phyloP scores from a whole-genome alignment of 2,329 filamentous ascomycete species.

The Shiraia sp. region DNA sequence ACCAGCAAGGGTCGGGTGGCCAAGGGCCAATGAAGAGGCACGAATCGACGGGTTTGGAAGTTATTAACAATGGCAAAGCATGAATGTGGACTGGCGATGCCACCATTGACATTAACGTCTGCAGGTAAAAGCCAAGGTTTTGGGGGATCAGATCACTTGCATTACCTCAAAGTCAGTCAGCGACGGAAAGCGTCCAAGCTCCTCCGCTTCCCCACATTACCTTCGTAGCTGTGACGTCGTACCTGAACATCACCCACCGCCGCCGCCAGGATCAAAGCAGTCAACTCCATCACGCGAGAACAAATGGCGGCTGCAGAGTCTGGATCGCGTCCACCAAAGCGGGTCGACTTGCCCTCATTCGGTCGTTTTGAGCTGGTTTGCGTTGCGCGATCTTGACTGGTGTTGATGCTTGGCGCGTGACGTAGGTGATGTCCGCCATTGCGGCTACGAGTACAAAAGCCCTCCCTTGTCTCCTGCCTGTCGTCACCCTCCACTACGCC shows the following conservation, averaged over 20 bases:
- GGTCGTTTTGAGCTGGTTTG: conserved; percentile 15
- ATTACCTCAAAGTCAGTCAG: no score
- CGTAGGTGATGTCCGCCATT: conserved; percentile 33
- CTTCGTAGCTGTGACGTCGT: conserved; percentile 4
- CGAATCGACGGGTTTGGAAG: no score
- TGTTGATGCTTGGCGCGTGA: no score
- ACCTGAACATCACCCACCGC: conserved; percentile 8
- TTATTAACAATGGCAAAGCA: no score
- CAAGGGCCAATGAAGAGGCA: no score
- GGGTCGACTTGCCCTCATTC: not conserved
- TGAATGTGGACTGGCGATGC: no score
- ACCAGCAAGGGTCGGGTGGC: no score
- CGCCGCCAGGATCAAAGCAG: conserved; percentile 6
- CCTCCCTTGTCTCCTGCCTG: conserved; percentile 28
- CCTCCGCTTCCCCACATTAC: not conserved
- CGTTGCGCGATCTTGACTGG: conserved; percentile 18
- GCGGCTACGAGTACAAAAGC: conserved; percentile 37
- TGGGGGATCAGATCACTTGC: no score
- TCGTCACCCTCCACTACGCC: conserved; percentile 10
- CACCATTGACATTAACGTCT: no score
- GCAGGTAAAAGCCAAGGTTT: no score
- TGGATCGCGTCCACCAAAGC: no score
- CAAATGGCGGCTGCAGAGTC: conserved; percentile 4
- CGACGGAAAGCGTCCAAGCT: conserved; percentile 6
- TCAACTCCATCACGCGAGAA: conserved; percentile 22